phyloP scores from a whole-genome alignment of 2,329 filamentous ascomycete species.

The Aspergillus costaricaensis region DNA sequence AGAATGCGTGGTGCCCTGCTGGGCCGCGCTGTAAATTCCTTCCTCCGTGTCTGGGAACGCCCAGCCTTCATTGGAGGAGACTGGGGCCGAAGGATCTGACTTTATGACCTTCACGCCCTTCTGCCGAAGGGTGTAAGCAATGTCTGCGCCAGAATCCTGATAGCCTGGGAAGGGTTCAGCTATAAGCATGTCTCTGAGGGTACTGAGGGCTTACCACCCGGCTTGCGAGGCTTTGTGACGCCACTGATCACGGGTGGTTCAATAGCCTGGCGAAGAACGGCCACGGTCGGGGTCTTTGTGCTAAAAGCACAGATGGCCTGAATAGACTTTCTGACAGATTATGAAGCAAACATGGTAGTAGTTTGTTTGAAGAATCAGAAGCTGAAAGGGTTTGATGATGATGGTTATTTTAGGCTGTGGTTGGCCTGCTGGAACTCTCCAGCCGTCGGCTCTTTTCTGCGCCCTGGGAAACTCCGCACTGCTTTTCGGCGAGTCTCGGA shows the following conservation, averaged over 20 bases:
- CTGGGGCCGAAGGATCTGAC: constrained; percentile 18
- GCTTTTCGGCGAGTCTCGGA: too few relatives aligned
- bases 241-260: constrained; percentile 52
- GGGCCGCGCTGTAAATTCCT: constrained; percentile 44
- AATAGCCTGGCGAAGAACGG: constrained; percentile 51
- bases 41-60: constrained; percentile 49
- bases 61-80: constrained; percentile 36
- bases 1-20: constrained; percentile 49
- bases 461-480: too few relatives aligned
- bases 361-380: too few relatives aligned
- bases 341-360: too few relatives aligned
- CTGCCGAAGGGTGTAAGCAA: constrained; percentile 45
- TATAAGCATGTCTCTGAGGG: neutral
- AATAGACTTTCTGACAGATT: too few relatives aligned
- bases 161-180: constrained; percentile 40
- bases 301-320: too few relatives aligned
- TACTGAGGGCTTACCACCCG: constrained; percentile 38
- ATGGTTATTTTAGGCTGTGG: too few relatives aligned
- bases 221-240: constrained; percentile 53
- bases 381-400: too few relatives aligned
- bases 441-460: too few relatives aligned
- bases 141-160: constrained; percentile 53
- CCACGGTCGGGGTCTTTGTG: constrained; percentile 32
- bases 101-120: constrained; percentile 37
- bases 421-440: too few relatives aligned